These are phyloP conservation scores for Diaporthe longicolla DNA, from an alignment of 2,329 filamentous ascomycete species.

Conservation along the genomic window DNA sequence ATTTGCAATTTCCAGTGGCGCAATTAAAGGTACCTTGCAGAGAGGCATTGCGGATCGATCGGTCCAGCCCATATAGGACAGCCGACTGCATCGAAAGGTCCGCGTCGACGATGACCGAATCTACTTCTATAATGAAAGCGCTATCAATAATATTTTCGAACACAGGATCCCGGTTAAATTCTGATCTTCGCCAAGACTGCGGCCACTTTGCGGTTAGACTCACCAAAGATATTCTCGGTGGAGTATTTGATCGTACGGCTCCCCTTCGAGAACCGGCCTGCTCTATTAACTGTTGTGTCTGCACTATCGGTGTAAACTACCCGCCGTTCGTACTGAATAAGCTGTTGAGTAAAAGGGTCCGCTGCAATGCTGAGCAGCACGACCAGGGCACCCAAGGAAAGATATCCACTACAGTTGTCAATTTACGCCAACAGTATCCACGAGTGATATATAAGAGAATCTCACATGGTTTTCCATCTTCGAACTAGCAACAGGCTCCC, in stretches of 20 bases:
- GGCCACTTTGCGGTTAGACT: not conserved
- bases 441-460: too few relatives aligned
- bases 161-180: too few relatives aligned
- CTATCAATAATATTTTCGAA: not conserved
- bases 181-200: too few relatives aligned
- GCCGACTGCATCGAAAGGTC: conserved; percentile 23
- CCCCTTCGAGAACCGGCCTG: conserved; percentile 10
- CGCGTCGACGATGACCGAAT: not conserved
- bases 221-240: not conserved
- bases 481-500: conserved; percentile 17
- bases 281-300: not conserved
- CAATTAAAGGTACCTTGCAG: not conserved
- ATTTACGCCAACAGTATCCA: not conserved
- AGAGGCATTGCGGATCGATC: not conserved
- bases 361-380: conserved; percentile 23
- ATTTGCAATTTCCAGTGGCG: conserved; percentile 15
- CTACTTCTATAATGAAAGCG: not conserved
- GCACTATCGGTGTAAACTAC: conserved; percentile 2
- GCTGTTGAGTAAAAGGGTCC: conserved; percentile 36
- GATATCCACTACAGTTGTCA: not conserved
- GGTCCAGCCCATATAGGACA: not conserved
- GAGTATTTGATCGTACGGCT: not conserved
- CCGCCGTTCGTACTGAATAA: conserved; percentile 19
- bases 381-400: conserved; percentile 12
- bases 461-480: conserved; percentile 1